Evolutionary conservation across 257 asterid genomes (phyloP).

Genomic region (Capsicum chinense): DNA sequence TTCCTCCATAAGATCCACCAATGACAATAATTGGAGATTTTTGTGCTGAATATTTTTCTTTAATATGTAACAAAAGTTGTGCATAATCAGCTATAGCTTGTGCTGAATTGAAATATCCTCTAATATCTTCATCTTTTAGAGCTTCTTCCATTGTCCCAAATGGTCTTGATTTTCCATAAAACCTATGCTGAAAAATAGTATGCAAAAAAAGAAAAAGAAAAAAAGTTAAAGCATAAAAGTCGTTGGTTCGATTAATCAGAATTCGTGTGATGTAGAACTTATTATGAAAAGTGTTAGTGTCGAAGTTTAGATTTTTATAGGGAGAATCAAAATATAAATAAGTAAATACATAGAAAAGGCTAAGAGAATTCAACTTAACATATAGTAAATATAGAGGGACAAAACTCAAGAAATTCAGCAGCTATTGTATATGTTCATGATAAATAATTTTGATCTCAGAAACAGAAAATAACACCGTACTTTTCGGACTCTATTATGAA

Average conservation of each 20-base stretch:
- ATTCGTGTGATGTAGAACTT: not conserved
- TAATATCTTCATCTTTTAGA: constrained; percentile 42
- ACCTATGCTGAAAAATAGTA: constrained; percentile 59
- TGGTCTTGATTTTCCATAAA: constrained; percentile 70
- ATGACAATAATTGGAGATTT: constrained; percentile 68
- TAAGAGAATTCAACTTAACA: not conserved
- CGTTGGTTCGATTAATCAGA: not conserved
- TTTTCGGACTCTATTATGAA: not conserved
- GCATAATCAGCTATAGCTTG: constrained; percentile 90
- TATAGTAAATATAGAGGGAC: not conserved
- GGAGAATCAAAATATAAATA: not conserved
- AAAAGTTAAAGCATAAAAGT: not conserved
- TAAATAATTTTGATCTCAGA: not conserved
- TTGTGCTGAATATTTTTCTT: constrained; percentile 48
- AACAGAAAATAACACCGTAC: not conserved
- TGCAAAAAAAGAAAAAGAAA: not conserved
- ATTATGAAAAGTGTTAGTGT: not conserved
- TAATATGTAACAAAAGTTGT: constrained; percentile 57
- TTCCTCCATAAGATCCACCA: constrained; percentile 91
- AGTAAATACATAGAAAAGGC: not conserved
- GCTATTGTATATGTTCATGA: not conserved
- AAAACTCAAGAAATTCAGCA: not conserved
- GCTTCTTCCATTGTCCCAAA: constrained; percentile 55
- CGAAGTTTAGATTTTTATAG: not conserved
- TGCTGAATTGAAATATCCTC: constrained; percentile 80